Evolutionary conservation across 768 basidiomycete species (phyloP).

Genomic region (Mycena pura): DNA sequence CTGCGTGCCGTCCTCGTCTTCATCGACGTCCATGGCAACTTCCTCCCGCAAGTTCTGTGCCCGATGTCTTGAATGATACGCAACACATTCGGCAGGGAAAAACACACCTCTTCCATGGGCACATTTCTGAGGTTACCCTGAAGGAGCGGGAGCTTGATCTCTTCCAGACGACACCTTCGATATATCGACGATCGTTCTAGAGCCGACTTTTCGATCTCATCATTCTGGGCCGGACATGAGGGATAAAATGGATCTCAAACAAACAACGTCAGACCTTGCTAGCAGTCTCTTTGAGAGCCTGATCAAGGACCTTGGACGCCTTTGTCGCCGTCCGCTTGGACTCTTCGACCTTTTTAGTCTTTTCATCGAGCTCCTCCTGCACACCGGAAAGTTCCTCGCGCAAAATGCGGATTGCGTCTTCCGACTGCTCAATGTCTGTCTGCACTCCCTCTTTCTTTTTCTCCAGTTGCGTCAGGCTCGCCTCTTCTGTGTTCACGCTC

Average conservation of each 20-base stretch:
- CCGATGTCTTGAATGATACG: background rate
- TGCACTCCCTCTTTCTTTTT: slow-evolving; percentile 60
- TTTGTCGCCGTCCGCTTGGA: slow-evolving; percentile 74
- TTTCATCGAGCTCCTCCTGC: slow-evolving; percentile 73
- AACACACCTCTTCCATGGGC: slow-evolving; percentile 90
- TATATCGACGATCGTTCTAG: slow-evolving; percentile 88
- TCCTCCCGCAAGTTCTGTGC: slow-evolving; percentile 79
- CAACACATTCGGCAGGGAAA: background rate
- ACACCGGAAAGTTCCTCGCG: slow-evolving; percentile 67
- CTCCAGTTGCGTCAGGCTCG: slow-evolving; percentile 59
- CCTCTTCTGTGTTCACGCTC: slow-evolving; percentile 58
- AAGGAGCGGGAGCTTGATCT: slow-evolving; percentile 81
- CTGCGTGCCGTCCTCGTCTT: slow-evolving; percentile 84
- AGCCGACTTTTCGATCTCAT: slow-evolving; percentile 88
- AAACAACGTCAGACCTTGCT: slow-evolving; percentile 58
- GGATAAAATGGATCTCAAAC: slow-evolving; percentile 30
- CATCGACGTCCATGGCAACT: slow-evolving; percentile 92
- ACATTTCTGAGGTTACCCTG: slow-evolving; percentile 84
- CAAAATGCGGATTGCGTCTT: slow-evolving; percentile 60
- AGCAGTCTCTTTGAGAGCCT: slow-evolving; percentile 90
- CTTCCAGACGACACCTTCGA: slow-evolving; percentile 92
- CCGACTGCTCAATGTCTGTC: slow-evolving; percentile 64
- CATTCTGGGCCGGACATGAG: slow-evolving; percentile 56
- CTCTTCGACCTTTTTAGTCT: slow-evolving; percentile 75
- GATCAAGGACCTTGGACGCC: slow-evolving; percentile 80